Evolutionary conservation across 768 basidiomycete genomes (phyloP), one percentile per base, ranked within the genome.

Genomic region (Suillus plorans): DNA sequence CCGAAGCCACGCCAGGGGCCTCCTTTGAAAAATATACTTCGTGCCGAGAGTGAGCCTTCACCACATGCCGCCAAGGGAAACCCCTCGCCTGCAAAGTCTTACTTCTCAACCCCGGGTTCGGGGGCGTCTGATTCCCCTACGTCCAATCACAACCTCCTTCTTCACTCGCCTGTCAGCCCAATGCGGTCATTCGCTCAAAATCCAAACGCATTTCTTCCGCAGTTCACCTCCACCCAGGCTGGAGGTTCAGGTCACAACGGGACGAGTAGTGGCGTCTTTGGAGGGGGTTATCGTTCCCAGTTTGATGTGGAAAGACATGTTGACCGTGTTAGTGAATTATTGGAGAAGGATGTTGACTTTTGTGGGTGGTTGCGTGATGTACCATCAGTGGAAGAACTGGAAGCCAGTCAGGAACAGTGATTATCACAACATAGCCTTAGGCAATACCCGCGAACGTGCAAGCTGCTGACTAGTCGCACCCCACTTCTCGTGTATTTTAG

Each of bases 271-370:
- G 76, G 74, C 14, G 55, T 73, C 20, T 71, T 77, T 45, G 81
- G 77, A 66, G 75, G 78, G 74, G 81, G 80, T 3, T 87, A 82
- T 69, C 85, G 82, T 65, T 87, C 88, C 5, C 87, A 88, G 66
- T 83, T 85, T 63, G 84, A 86, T 64, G 78, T 88, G 3, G 84
- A 86, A 68, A 80, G 77, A n/a, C 80, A 82, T 66, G 81, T 85
- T 20, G 82, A 84, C 56, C 72, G 79, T 67, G 86, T 86, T 6
- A 82, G 79, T 57, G 85, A 83, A 71, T 69, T 87, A 66, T 73
- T 89, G 66, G 84, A 86, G 70, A 79, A 80, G 66, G 89, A 88
- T 64, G 80, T 88, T 5, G 86, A 87, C 66, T 86, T 82, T 66
- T 80, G 78, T 44, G 82, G 79, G 9, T 88, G 85, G 86, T 68